These are phyloP conservation scores for Citropsis articulata DNA, from an alignment of 345 rosid genomes.

Conservation along the genomic window DNA sequence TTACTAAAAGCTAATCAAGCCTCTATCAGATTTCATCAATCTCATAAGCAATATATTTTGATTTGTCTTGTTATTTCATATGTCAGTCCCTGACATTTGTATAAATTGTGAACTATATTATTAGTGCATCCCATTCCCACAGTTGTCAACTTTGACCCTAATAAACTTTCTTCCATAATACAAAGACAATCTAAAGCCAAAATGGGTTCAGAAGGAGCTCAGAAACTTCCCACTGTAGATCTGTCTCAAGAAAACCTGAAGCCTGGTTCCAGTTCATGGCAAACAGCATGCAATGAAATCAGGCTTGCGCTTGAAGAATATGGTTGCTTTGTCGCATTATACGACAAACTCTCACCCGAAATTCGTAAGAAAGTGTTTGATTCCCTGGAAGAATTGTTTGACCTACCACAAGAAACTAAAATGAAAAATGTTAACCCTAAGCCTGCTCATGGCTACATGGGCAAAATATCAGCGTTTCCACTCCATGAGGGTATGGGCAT, in stretches of 20 bases:
- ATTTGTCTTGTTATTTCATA: too few relatives aligned
- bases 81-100: background rate
- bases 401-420: conserved; percentile 46
- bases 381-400: conserved; percentile 33
- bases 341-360: conserved; percentile 24
- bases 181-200: background rate
- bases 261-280: conserved; percentile 44
- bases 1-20: too few relatives aligned
- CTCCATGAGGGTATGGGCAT: conserved; percentile 51
- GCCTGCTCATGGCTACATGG: conserved; percentile 46
- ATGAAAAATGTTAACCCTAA: conserved; percentile 34
- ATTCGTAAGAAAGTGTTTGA: conserved; percentile 29
- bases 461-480: conserved; percentile 31
- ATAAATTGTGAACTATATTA: too few relatives aligned
- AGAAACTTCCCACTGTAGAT: conserved; percentile 25
- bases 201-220: conserved; percentile 21
- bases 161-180: background rate
- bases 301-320: conserved; percentile 46
- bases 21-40: too few relatives aligned
- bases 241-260: conserved; percentile 34
- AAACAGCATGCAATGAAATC: conserved; percentile 32
- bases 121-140: background rate
- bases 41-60: background rate
- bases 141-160: background rate
- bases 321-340: conserved; percentile 51